These are phyloP conservation scores for Stagonosporopsis cucurbitacearum DNA, from an alignment of 2,329 filamentous ascomycete species.

Conservation along the genomic window DNA sequence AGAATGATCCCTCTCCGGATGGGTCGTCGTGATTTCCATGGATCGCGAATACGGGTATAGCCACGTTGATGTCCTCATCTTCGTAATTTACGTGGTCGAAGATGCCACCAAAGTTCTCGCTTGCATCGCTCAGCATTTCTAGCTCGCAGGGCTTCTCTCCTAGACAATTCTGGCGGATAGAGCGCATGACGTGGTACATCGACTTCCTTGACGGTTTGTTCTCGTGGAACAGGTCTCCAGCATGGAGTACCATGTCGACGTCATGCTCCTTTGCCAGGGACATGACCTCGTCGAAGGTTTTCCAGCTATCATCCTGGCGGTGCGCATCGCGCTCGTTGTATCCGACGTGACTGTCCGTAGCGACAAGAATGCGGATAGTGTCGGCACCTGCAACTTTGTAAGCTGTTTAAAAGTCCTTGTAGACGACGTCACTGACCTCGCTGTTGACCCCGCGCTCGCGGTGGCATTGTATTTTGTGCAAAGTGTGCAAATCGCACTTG, in stretches of 20 bases:
- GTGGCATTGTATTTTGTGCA: conserved; percentile 29
- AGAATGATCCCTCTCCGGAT: conserved; percentile 91
- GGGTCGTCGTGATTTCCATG: conserved; percentile 99
- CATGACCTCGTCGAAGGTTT: conserved; percentile 94
- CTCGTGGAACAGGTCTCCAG: conserved; percentile 95
- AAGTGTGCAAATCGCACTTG: neutral
- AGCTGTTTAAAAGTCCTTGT: conserved; percentile 6
- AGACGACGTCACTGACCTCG: conserved; percentile 33
- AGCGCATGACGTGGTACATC: conserved; percentile 97
- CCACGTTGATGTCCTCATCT: conserved; percentile 94
- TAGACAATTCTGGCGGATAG: conserved; percentile 88
- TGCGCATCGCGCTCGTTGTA: conserved; percentile 92
- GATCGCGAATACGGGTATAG: conserved; percentile 97
- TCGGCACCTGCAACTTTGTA: conserved; percentile 63
- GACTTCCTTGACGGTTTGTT: conserved; percentile 96
- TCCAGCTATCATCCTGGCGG: conserved; percentile 97
- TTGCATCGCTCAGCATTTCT: conserved; percentile 91
- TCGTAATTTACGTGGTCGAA: conserved; percentile 98
- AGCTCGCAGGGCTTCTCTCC: conserved; percentile 95
- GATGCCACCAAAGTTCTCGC: conserved; percentile 83
- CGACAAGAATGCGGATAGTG: conserved; percentile 91
- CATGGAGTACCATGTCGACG: conserved; percentile 97
- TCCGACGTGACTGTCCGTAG: conserved; percentile 97
- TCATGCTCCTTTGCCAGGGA: conserved; percentile 83
- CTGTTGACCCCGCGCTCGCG: conserved; percentile 34